Percentiles rank a stretch among this genome's conserved stretches.
Evolutionary conservation across 78 protist genomes (phyloP).

Genomic region (Planoprotostelium fungivorum): DNA sequence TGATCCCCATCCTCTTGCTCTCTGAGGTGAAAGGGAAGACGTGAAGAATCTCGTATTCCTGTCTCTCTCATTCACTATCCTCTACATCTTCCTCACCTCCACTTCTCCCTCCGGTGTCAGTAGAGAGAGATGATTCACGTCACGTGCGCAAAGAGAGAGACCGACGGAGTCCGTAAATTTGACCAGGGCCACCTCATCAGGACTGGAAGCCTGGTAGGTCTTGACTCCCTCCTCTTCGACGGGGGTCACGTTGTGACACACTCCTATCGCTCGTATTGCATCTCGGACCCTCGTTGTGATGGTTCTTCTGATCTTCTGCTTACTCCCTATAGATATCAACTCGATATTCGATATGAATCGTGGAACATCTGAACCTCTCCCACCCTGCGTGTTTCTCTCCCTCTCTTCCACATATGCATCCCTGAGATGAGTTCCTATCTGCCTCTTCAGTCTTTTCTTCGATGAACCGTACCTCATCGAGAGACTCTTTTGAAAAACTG

Average conservation of each 20-base stretch:
- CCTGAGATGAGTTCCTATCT: background rate
- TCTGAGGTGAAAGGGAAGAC: slow-evolving; percentile 95
- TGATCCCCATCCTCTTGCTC: slow-evolving; percentile 95
- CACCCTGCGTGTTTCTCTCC: slow-evolving; percentile 20
- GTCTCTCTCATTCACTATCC: background rate
- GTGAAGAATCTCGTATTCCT: slow-evolving; percentile 75
- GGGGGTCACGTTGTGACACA: slow-evolving; percentile 97
- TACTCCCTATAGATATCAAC: no score
- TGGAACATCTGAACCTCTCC: no score
- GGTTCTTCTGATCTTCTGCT: slow-evolving; percentile 30
- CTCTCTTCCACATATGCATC: background rate
- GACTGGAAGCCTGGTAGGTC: slow-evolving; percentile 90
- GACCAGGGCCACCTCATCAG: slow-evolving; percentile 97
- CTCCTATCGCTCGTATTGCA: slow-evolving; percentile 79
- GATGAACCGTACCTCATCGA: background rate
- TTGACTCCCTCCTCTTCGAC: slow-evolving; percentile 20
- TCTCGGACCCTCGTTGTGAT: slow-evolving; percentile 73
- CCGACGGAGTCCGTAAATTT: slow-evolving; percentile 84
- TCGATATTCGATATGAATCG: no score
- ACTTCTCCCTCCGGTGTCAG: slow-evolving; percentile 46
- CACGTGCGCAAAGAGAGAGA: slow-evolving; percentile 65
- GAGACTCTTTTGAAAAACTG: slow-evolving; percentile 58
- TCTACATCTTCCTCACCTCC: slow-evolving; percentile 10
- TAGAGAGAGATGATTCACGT: slow-evolving; percentile 41
- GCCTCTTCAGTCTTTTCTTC: background rate